These are phyloP conservation scores for Suillus clintonianus DNA, from an alignment of 768 basidiomycete species.

Conservation along the genomic window DNA sequence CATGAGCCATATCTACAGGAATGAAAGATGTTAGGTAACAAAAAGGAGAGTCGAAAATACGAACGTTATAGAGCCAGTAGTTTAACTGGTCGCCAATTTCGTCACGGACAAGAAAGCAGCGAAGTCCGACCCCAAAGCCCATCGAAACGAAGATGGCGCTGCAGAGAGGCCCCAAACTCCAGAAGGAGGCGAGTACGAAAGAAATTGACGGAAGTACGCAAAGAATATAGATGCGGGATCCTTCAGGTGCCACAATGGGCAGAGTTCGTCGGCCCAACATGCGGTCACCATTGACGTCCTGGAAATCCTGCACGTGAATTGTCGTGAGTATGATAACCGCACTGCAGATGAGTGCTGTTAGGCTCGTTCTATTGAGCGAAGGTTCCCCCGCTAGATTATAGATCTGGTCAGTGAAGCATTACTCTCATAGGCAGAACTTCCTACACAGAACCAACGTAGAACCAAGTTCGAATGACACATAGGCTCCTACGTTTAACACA, in stretches of 20 bases:
- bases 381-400: not conserved
- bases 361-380: conserved; percentile 5
- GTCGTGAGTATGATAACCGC: conserved; percentile 35
- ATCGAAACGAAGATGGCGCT: conserved; percentile 10
- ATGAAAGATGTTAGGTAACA: too few relatives aligned
- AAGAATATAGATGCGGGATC: conserved; percentile 16
- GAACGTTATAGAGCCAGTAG: conserved; percentile 18
- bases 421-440: conserved; percentile 2
- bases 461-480: conserved; percentile 36
- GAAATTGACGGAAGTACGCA: conserved; percentile 16
- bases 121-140: conserved; percentile 16
- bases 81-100: conserved; percentile 11
- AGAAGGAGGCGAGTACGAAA: conserved; percentile 9
- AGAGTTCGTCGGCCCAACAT: conserved; percentile 31
- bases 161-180: conserved; percentile 15
- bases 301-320: conserved; percentile 39
- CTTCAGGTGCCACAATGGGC: conserved; percentile 25
- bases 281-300: conserved; percentile 32
- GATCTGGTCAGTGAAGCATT: not conserved
- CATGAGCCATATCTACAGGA: too few relatives aligned
- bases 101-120: conserved; percentile 15
- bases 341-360: conserved; percentile 27
- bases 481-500: conserved; percentile 33
- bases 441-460: conserved; percentile 32
- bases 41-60: not conserved